Percentiles rank a stretch among this genome's conserved stretches.
Conservation (phyloP, 2,329 filamentous ascomycete genomes). For the Ophiostoma sp. region DNA sequence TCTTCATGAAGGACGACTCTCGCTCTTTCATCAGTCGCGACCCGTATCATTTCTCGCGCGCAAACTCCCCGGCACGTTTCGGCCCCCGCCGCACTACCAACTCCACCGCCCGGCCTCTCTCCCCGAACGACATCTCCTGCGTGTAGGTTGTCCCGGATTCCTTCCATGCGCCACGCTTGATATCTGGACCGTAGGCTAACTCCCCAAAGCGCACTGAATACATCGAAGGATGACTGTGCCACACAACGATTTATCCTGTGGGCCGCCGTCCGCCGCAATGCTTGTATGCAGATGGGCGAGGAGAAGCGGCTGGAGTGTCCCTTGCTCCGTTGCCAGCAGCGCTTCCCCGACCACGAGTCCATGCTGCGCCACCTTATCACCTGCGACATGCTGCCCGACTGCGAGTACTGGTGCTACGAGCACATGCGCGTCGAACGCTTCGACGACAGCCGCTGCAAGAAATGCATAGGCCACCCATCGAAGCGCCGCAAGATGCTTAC, state of each 20-base stretch:
- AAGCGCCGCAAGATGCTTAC: slow-evolving; percentile 48
- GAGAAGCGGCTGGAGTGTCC: slow-evolving; percentile 49
- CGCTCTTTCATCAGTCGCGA: slow-evolving; percentile 17
- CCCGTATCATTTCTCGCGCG: slow-evolving; percentile 15
- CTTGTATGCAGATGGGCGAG: slow-evolving; percentile 42
- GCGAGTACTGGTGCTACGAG: slow-evolving; percentile 54
- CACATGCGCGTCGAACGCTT: slow-evolving; percentile 49
- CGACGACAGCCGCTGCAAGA: slow-evolving; percentile 47
- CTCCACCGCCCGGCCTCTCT: slow-evolving; percentile 21
- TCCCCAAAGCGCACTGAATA: slow-evolving; percentile 23
- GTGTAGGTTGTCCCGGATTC: slow-evolving; percentile 24
- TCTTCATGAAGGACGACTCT: slow-evolving; percentile 26
- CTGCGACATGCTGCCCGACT: slow-evolving; percentile 44
- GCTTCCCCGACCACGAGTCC: slow-evolving; percentile 47
- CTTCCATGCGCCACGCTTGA: too few relatives aligned
- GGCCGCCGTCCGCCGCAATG: slow-evolving; percentile 52
- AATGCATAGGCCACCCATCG: slow-evolving; percentile 46
- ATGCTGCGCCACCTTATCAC: slow-evolving; percentile 50
- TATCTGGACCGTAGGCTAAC: slow-evolving; percentile 11
- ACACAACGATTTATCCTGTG: slow-evolving; percentile 52
- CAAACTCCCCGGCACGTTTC: slow-evolving; percentile 26
- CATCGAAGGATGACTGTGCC: slow-evolving; percentile 45
- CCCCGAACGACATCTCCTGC: slow-evolving; percentile 23
- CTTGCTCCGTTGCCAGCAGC: slow-evolving; percentile 46
- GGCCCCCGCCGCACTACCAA: slow-evolving; percentile 23